Conservation (phyloP, 2,329 filamentous ascomycete genomes). For the Trichoderma sp. region DNA sequence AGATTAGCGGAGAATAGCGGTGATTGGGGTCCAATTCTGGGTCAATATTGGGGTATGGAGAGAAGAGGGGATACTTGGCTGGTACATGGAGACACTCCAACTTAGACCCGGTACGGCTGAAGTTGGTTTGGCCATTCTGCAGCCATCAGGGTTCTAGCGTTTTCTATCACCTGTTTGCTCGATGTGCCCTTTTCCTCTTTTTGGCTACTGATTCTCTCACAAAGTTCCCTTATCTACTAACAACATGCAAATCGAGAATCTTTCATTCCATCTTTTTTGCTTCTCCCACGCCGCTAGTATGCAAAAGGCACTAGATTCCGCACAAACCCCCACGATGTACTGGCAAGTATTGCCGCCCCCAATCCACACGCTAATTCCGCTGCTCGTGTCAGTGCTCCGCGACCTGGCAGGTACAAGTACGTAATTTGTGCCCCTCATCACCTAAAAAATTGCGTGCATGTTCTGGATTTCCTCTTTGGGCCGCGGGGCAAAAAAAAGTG, state of each 20-base stretch:
- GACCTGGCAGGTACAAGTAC: not conserved
- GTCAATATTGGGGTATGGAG: not conserved
- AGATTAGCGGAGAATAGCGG: not conserved
- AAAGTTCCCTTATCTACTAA: not conserved
- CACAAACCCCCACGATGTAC: not conserved
- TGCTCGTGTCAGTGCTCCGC: not conserved
- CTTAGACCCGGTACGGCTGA: not conserved
- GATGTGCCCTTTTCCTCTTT: not conserved
- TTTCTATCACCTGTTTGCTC: not conserved
- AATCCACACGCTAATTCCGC: not conserved
- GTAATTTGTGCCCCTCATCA: conserved; percentile 15
- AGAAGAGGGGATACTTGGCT: not conserved
- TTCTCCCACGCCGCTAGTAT: not conserved
- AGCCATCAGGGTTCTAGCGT: not conserved
- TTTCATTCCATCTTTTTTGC: not conserved
- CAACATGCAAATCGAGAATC: not conserved
- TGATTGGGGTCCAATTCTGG: not conserved
- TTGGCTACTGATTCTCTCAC: not conserved
- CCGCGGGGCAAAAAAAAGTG: not conserved
- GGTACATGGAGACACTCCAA: not conserved
- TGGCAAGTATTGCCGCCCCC: not conserved
- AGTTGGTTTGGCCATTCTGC: not conserved
- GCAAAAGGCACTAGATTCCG: not conserved
- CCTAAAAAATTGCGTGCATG: not conserved
- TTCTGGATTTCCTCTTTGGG: conserved; percentile 2